Conservation (phyloP, 2,329 filamentous ascomycete species). For the Neonectria neomacrospora region DNA sequence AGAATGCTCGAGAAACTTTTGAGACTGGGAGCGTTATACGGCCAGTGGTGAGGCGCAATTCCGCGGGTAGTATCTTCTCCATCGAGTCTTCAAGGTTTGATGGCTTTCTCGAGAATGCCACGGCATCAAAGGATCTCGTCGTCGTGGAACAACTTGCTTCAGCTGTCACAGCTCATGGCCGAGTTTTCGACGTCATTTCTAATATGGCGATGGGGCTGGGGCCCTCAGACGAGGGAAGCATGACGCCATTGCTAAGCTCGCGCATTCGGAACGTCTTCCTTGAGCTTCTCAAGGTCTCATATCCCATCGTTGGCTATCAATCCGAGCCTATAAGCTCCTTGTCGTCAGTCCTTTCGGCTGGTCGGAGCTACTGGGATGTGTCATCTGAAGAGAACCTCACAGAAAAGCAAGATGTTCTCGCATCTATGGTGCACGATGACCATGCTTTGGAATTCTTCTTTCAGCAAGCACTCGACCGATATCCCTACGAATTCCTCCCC, state of each 20-base stretch:
- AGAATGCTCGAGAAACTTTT: constrained; percentile 68
- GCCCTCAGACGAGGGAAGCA: constrained; percentile 57
- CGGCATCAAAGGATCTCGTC: constrained; percentile 62
- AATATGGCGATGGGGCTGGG: constrained; percentile 62
- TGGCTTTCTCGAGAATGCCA: constrained; percentile 63
- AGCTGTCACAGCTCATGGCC: constrained; percentile 60
- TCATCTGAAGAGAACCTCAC: constrained; percentile 51
- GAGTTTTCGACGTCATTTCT: constrained; percentile 65
- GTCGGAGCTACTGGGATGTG: constrained; percentile 64
- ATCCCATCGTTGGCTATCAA: constrained; percentile 76
- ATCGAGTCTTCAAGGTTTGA: constrained; percentile 71
- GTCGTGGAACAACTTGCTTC: constrained; percentile 62
- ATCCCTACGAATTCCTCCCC: constrained; percentile 85
- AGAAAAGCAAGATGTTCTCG: constrained; percentile 48
- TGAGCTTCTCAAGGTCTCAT: constrained; percentile 75
- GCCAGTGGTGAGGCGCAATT: constrained; percentile 63
- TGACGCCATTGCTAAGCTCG: constrained; percentile 67
- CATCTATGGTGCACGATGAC: constrained; percentile 51
- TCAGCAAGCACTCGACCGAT: constrained; percentile 77
- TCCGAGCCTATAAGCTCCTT: constrained; percentile 75
- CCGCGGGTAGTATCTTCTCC: constrained; percentile 70
- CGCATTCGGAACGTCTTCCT: constrained; percentile 73
- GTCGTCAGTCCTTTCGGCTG: constrained; percentile 70
- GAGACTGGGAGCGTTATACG: constrained; percentile 58
- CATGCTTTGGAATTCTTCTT: constrained; percentile 69